Conservation (phyloP, 2,329 filamentous ascomycete genomes). For the Stachybotrys chlorohalonatus region DNA sequence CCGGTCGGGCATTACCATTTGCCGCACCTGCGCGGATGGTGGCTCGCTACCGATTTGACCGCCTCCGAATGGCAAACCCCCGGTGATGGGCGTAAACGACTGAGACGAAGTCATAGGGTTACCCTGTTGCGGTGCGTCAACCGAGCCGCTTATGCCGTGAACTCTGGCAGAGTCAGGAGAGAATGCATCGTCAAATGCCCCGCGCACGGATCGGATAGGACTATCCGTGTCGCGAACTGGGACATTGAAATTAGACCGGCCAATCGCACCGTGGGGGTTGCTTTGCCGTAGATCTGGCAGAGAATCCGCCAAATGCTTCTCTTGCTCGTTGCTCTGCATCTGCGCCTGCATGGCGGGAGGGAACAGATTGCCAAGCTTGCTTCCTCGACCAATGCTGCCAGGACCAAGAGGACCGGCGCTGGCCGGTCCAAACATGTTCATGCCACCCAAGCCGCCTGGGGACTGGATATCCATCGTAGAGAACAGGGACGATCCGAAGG, state of each 20-base stretch:
- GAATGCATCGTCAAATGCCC: slow-evolving; percentile 48
- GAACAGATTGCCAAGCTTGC: slow-evolving; percentile 82
- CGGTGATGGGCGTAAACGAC: slow-evolving; percentile 25
- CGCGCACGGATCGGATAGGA: slow-evolving; percentile 45
- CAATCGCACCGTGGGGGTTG: slow-evolving; percentile 59
- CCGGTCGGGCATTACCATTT: slow-evolving; percentile 98
- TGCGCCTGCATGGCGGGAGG: slow-evolving; percentile 84
- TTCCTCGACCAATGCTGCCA: slow-evolving; percentile 63
- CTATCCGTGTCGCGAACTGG: slow-evolving; percentile 50
- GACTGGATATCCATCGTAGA: slow-evolving; percentile 73
- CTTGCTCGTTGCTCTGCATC: slow-evolving; percentile 67
- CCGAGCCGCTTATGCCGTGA: slow-evolving; percentile 26
- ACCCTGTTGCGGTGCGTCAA: slow-evolving; percentile 25
- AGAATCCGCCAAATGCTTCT: slow-evolving; percentile 47
- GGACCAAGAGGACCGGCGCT: slow-evolving; percentile 44
- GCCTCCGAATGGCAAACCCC: slow-evolving; percentile 24
- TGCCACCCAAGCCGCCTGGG: slow-evolving; percentile 55
- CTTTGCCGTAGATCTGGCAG: slow-evolving; percentile 50
- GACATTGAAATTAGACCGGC: slow-evolving; percentile 47
- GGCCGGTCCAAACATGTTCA: slow-evolving; percentile 63
- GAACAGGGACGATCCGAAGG: slow-evolving; percentile 75
- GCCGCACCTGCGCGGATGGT: slow-evolving; percentile 63
- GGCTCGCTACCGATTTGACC: slow-evolving; percentile 32
- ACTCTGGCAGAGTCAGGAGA: slow-evolving; percentile 22
- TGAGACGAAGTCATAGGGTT: slow-evolving; percentile 22